Evolutionary conservation across 2,329 filamentous ascomycete genomes (phyloP).

Genomic region (Penicillium nordicum): DNA sequence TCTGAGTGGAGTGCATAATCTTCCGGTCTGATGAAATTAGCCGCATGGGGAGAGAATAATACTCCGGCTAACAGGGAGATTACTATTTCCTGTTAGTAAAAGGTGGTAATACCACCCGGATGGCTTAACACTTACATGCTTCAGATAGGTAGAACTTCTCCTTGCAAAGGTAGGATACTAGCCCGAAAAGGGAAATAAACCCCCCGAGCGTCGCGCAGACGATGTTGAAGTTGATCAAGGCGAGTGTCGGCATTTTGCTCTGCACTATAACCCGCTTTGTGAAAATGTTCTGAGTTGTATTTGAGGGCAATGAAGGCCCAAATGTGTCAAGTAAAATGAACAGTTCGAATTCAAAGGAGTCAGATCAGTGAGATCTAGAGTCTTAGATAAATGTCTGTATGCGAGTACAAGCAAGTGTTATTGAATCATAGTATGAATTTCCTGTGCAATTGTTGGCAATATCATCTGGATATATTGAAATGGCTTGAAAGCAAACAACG

Average conservation of each 20-base stretch:
- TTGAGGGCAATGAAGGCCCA: not conserved
- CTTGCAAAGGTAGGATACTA: constrained; percentile 86
- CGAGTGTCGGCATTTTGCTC: constrained; percentile 57
- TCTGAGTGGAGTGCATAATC: constrained; percentile 64
- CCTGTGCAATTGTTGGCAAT: constrained; percentile 2
- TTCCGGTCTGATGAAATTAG: constrained; percentile 70
- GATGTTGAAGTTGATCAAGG: constrained; percentile 76
- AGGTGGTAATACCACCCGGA: not conserved
- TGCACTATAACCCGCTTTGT: constrained; percentile 1
- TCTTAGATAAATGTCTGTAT: not conserved
- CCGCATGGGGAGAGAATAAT: constrained; percentile 71
- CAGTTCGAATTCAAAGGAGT: not conserved
- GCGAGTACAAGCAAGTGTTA: constrained; percentile 33
- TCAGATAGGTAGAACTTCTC: constrained; percentile 90
- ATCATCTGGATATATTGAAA: constrained; percentile 16
- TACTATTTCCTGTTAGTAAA: constrained; percentile 50
- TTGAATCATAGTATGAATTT: constrained; percentile 35
- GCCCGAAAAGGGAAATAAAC: constrained; percentile 83
- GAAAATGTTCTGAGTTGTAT: not conserved
- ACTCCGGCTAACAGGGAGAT: constrained; percentile 79
- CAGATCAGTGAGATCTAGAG: not conserved
- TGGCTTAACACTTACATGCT: constrained; percentile 61
- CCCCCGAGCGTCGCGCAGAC: constrained; percentile 76
- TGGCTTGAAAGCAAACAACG: not conserved
- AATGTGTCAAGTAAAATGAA: not conserved